Base-by-base conservation (phyloP, 331 rosid genomes). In the Erythrophleum ivorense region DNA sequence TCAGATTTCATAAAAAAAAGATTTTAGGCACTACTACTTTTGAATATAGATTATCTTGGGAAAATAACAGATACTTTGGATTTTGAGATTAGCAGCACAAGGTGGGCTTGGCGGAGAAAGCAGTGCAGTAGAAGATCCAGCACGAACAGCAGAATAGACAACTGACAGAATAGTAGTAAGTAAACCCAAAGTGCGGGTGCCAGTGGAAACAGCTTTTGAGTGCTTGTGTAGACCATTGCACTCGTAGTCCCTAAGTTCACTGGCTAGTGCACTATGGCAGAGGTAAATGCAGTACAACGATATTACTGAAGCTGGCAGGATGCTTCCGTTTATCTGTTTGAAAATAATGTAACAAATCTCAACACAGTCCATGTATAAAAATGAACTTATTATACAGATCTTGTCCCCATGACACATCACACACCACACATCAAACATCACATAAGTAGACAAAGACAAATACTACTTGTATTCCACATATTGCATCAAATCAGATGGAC, bases 71-170 rank as follows among this genome's bases (percentile, higher is more conserved):
- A 71, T 49, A 18, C 36, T 50, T 63, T 64, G 75, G 45, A 46
- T 57, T 54, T n/a, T 1, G 46, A 69, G 59, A 81, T 75, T 91
- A 95, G 97, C 97, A n/a, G 97, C 91, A 69, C 99, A 94, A 65
- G 99, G 99, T 36, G 99, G 94, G 82, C 95, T 88, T 49, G 99
- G 99, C 14, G 97, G 94, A 55, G 99, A 94, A 68, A 96, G 94
- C 63, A 91, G 89, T 63, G 95, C 76, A 0, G 98, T 87, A 11
- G 99, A 96, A 59, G 99, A 96, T 84, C 99, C 99, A 83, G 99
- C 99, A 69, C 99, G 97, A 29, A 96, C 99, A 33, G 99, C 99
- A 81, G 99, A 96, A 90, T 96, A 96, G 58, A 94, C 98, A 77
- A 96, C 99, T 2, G 99, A 96, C 12, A 96, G 88, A 88, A 94